Conservation (phyloP, 2,329 filamentous ascomycete species). For the Truncatella angustata region DNA sequence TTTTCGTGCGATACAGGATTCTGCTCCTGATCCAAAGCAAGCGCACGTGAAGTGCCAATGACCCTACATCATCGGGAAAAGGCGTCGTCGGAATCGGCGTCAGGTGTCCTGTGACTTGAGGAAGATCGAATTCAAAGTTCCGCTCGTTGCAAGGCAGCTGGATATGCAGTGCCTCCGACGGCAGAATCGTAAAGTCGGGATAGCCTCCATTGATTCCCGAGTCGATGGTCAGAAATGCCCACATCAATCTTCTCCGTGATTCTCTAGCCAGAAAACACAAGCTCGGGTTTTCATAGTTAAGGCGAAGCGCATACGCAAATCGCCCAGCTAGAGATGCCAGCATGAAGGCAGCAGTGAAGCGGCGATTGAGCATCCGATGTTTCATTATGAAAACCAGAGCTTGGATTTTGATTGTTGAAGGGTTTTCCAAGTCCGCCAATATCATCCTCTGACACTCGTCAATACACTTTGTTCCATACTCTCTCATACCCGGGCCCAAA, state of each 20-base stretch:
- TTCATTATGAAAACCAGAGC: conserved; percentile 45
- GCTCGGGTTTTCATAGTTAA: conserved; percentile 47
- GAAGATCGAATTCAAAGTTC: conserved; percentile 56
- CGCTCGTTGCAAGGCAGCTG: conserved; percentile 48
- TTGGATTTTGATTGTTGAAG: conserved; percentile 55
- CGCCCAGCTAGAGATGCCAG: conserved; percentile 43
- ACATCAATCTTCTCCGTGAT: conserved; percentile 43
- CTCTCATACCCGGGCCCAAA: conserved; percentile 48
- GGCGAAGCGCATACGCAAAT: conserved; percentile 46
- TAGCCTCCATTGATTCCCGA: conserved; percentile 41
- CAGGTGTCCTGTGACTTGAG: conserved; percentile 50
- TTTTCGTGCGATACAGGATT: conserved; percentile 53
- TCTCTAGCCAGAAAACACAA: conserved; percentile 43
- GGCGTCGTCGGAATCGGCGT: conserved; percentile 41
- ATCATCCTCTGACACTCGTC: conserved; percentile 54
- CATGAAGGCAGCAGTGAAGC: conserved; percentile 47
- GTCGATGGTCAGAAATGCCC: conserved; percentile 44
- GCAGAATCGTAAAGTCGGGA: conserved; percentile 43
- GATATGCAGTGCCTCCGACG: conserved; percentile 39
- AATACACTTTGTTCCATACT: conserved; percentile 53
- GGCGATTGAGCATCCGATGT: conserved; percentile 43
- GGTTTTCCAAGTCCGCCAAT: conserved; percentile 51
- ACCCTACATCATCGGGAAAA: conserved; percentile 52
- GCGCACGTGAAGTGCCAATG: conserved; percentile 54
- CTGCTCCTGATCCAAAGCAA: conserved; percentile 54